Conservation (phyloP, 2,329 filamentous ascomycete species). For the Simplicillium sp. region DNA sequence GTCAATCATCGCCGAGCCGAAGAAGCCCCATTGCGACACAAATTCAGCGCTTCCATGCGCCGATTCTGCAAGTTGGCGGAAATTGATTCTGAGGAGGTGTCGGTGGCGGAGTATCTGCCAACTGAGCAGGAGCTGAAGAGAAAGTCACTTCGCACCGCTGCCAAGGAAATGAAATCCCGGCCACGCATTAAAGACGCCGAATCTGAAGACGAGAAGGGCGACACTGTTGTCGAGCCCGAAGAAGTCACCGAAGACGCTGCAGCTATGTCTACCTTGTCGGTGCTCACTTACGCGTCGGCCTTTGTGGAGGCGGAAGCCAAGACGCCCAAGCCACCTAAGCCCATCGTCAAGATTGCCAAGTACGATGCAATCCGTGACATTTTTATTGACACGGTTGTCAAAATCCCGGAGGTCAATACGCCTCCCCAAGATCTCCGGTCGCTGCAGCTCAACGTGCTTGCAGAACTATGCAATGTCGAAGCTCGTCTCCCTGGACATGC, state of each 20-base stretch:
- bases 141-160: conserved; percentile 25
- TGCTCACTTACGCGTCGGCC: conserved; percentile 11
- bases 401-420: conserved; percentile 17
- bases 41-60: conserved; percentile 23
- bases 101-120: conserved; percentile 20
- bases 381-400: conserved; percentile 22
- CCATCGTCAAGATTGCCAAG: conserved; percentile 1
- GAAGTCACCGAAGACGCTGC: conserved; percentile 4
- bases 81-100: conserved; percentile 22
- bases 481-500: conserved; percentile 13
- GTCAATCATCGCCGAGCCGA: conserved; percentile 22
- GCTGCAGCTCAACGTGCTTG: conserved; percentile 21
- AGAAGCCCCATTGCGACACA: conserved; percentile 22
- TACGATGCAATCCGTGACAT: conserved; percentile 28
- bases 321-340: conserved; percentile 6
- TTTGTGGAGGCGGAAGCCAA: conserved; percentile 9
- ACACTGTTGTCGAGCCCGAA: conserved; percentile 10
- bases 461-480: conserved; percentile 23
- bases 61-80: conserved; percentile 26
- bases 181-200: conserved; percentile 16
- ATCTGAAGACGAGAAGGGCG: conserved; percentile 17
- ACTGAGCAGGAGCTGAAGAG: conserved; percentile 22
- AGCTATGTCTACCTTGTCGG: conserved; percentile 7
- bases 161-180: conserved; percentile 20
- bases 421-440: conserved; percentile 10